Percentiles rank a stretch among this genome's conserved stretches.
Conservation (phyloP, 2,329 filamentous ascomycete species). For the Verticillium tricorpus region DNA sequence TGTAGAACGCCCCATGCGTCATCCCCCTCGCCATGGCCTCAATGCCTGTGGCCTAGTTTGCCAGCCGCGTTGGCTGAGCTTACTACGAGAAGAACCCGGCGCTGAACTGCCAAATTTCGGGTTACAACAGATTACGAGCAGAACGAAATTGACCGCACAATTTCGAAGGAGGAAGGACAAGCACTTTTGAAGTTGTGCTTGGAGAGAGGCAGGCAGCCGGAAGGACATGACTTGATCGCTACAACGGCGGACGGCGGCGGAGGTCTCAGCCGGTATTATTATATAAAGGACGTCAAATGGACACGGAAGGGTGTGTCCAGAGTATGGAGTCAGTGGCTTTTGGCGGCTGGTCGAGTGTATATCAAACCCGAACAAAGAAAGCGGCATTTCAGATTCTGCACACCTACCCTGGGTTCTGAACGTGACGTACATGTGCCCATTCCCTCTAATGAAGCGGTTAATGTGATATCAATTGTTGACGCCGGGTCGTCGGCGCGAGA, state of each 20-base stretch:
- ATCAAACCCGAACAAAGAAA: background rate
- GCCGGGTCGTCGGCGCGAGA: background rate
- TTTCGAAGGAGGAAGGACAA: background rate
- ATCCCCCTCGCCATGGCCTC: background rate
- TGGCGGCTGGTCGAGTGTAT: background rate
- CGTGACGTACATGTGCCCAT: background rate
- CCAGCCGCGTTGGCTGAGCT: background rate
- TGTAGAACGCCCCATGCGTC: conserved; percentile 12
- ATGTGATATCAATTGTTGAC: background rate
- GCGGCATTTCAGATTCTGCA: background rate
- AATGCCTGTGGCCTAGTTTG: background rate
- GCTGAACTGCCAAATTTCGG: background rate
- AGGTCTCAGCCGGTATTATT: background rate
- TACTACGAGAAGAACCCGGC: background rate
- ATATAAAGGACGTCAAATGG: background rate
- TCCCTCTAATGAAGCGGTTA: background rate
- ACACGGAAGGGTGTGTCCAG: background rate
- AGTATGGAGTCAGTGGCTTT: background rate
- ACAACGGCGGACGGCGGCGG: background rate
- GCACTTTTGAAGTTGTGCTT: background rate
- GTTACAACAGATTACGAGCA: background rate
- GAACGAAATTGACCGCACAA: background rate
- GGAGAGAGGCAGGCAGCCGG: background rate
- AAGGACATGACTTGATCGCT: background rate
- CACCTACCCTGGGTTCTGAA: background rate